Conservation (phyloP, 2,329 filamentous ascomycete species). For the Neonectria coccinea region DNA sequence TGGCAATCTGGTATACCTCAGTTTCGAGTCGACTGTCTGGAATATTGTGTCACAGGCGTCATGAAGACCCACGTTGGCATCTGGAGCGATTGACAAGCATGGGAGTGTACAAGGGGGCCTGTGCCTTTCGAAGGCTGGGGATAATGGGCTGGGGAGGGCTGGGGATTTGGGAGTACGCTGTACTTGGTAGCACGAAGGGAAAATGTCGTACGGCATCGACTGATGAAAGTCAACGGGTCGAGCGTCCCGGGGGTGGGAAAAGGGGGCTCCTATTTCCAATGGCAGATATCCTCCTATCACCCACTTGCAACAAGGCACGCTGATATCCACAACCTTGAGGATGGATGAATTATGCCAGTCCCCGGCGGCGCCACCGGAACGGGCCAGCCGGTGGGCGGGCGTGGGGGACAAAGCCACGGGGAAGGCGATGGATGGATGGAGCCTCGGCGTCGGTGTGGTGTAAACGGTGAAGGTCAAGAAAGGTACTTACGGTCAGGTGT, state of each 20-base stretch:
- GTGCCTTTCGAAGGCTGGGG: conserved; percentile 1
- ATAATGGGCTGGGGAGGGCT: neutral
- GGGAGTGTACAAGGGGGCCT: neutral
- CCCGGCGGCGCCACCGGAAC: conserved; percentile 9
- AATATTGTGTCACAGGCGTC: neutral
- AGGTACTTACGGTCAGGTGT: neutral
- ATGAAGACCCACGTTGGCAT: neutral
- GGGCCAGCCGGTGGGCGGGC: conserved; percentile 17
- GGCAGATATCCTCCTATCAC: conserved; percentile 17
- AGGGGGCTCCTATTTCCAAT: neutral
- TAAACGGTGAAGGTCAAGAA: neutral
- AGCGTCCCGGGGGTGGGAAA: neutral
- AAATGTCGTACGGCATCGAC: conserved; percentile 17
- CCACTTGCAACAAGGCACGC: conserved; percentile 11
- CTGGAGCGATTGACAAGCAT: conserved; percentile 1
- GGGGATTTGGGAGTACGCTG: neutral
- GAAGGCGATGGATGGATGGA: neutral
- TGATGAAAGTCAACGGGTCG: neutral
- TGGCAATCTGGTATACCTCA: neutral
- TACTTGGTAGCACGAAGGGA: neutral
- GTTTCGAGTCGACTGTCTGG: neutral
- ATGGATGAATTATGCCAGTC: conserved; percentile 1
- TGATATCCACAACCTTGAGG: conserved; percentile 19
- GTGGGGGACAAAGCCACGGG: conserved; percentile 1
- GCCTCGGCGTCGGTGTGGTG: conserved; percentile 4